Evolutionary conservation across 2,329 filamentous ascomycete species (phyloP).

Genomic region (Exophiala alcalophila): DNA sequence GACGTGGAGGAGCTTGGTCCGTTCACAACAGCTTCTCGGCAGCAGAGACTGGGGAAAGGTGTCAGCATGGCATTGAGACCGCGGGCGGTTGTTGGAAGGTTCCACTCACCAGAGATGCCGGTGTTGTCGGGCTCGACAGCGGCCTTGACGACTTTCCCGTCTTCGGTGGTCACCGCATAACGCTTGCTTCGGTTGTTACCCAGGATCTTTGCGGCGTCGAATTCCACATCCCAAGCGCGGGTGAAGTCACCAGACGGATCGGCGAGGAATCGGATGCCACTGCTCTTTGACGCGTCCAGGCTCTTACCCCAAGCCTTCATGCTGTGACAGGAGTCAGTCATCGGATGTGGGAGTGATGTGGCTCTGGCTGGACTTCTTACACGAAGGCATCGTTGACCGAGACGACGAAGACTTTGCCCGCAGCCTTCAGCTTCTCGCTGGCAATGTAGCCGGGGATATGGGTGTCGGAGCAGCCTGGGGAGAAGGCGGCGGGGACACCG

Average conservation of each 20-base stretch:
- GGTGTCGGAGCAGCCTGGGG: slow-evolving; percentile 62
- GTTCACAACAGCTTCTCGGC: slow-evolving; percentile 29
- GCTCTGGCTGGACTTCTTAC: slow-evolving; percentile 52
- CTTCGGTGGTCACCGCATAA: slow-evolving; percentile 77
- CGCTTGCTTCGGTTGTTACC: slow-evolving; percentile 81
- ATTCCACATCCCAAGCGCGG: slow-evolving; percentile 75
- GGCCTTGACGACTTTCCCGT: slow-evolving; percentile 78
- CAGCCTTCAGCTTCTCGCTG: slow-evolving; percentile 68
- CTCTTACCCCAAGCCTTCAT: slow-evolving; percentile 85
- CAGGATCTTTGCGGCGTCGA: slow-evolving; percentile 76
- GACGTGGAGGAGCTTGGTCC: slow-evolving; percentile 3
- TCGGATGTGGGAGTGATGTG: not conserved
- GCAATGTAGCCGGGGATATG: slow-evolving; percentile 85
- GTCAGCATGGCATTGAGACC: slow-evolving; percentile 5
- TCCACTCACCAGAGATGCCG: slow-evolving; percentile 65
- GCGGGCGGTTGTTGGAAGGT: not conserved
- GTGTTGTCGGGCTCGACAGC: slow-evolving; percentile 88
- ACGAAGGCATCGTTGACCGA: slow-evolving; percentile 94
- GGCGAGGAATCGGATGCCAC: slow-evolving; percentile 82
- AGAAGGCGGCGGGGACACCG: slow-evolving; percentile 78
- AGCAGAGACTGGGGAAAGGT: slow-evolving; percentile 21
- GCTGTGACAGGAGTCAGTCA: slow-evolving; percentile 51
- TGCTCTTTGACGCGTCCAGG: slow-evolving; percentile 71
- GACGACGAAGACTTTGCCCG: slow-evolving; percentile 83
- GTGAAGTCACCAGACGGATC: slow-evolving; percentile 79